These are phyloP conservation scores for Hypoxylon sp. DNA, from an alignment of 2,329 filamentous ascomycete genomes.

Conservation along the genomic window DNA sequence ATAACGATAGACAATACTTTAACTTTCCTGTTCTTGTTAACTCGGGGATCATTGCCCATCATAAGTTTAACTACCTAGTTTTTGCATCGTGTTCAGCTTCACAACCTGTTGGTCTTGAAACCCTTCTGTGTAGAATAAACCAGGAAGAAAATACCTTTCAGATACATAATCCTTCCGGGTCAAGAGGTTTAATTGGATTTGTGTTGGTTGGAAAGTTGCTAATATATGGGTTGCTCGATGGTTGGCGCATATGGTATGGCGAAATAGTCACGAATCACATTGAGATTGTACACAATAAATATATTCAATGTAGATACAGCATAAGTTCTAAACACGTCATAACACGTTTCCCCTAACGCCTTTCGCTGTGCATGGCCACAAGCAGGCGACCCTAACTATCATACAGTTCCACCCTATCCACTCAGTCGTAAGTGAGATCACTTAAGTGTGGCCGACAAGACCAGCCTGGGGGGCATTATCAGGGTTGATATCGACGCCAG, in stretches of 20 bases:
- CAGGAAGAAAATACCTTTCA: background rate
- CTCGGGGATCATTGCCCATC: background rate
- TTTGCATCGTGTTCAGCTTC: background rate
- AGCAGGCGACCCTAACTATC: background rate
- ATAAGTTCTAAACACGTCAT: slow-evolving; percentile 36
- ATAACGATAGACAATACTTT: too few relatives aligned
- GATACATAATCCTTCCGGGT: background rate
- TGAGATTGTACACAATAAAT: slow-evolving; percentile 9
- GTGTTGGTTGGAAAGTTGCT: too few relatives aligned
- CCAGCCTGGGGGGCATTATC: slow-evolving; percentile 57
- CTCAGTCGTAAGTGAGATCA: background rate
- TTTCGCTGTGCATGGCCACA: slow-evolving; percentile 27
- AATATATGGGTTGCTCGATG: background rate
- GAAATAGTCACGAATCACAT: background rate
- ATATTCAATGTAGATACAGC: slow-evolving; percentile 35
- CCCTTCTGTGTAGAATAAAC: background rate
- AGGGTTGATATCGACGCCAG: slow-evolving; percentile 58
- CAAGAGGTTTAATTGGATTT: background rate
- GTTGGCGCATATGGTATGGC: background rate
- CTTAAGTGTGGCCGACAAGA: slow-evolving; percentile 57
- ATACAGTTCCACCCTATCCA: background rate
- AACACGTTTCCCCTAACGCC: slow-evolving; percentile 28
- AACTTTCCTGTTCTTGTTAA: background rate
- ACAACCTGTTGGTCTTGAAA: background rate
- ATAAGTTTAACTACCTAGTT: background rate